Conservation (phyloP, 768 basidiomycete genomes). For the Boletus pseudopeckii region DNA sequence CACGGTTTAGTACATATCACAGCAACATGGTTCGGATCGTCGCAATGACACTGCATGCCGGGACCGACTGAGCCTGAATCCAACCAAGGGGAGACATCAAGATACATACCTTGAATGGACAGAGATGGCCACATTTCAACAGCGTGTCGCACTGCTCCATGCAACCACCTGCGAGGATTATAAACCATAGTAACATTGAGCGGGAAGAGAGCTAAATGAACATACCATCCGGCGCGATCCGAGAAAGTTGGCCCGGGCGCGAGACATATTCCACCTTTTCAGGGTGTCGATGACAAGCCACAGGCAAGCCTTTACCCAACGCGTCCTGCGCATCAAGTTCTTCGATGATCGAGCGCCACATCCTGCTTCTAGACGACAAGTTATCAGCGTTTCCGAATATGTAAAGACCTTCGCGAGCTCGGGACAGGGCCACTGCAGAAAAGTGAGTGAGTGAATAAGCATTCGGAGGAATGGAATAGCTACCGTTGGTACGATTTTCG, state of each 20-base stretch:
- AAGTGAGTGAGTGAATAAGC: constrained; percentile 6
- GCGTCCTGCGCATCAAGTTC: constrained; percentile 47
- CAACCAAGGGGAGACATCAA: background rate
- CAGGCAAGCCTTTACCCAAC: constrained; percentile 52
- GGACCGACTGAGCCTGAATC: background rate
- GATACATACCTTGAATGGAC: constrained; percentile 52
- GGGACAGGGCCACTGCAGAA: constrained; percentile 59
- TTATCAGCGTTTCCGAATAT: constrained; percentile 67
- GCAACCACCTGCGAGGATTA: constrained; percentile 51
- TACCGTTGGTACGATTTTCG: constrained; percentile 53
- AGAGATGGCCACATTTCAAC: constrained; percentile 61
- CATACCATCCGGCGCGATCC: constrained; percentile 56
- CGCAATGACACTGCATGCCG: constrained; percentile 52
- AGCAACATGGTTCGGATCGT: constrained; percentile 50
- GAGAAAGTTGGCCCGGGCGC: constrained; percentile 48
- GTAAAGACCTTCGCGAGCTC: constrained; percentile 71
- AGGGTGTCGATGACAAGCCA: constrained; percentile 56
- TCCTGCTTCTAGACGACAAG: constrained; percentile 45
- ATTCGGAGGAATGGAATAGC: background rate
- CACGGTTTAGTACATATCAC: constrained; percentile 49
- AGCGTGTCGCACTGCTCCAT: constrained; percentile 50
- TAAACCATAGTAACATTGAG: background rate
- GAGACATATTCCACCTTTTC: constrained; percentile 40
- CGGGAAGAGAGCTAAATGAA: background rate
- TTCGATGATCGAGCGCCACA: constrained; percentile 59